Evolutionary conservation across 2,329 filamentous ascomycete genomes (phyloP), one percentile per base, ranked within the genome.

Genomic region (Myriosclerotinia scirpicola): DNA sequence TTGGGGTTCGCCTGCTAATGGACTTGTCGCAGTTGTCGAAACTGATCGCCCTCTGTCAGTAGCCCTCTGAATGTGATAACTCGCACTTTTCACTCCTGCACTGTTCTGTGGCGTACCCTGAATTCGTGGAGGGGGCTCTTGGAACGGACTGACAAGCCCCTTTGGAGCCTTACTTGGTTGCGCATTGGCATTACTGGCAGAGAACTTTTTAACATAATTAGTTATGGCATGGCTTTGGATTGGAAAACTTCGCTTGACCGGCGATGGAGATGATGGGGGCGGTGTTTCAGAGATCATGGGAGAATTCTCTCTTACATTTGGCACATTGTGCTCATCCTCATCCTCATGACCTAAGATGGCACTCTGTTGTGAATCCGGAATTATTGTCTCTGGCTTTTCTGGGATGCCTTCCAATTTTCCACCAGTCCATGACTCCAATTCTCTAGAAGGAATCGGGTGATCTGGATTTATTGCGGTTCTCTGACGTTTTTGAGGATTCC

Each of bases 381-480:
- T 71, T n/a, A 65, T 65, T n/a, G 59, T 50, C 5, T 60, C 34
- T 36, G 62, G 26, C 60, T 65, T 55, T 48, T 71, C 44, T 53
- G 30, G 26, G 17, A 60, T 46, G 12, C 67, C 53, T 36, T 54
- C 40, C 22, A 60, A 48, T 42, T 44, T 58, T 26, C 52, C 54
- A 7, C 54, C 55, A 17, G 53, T 46, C 12, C 58, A 67, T n/a
- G 58, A 50, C 20, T 72, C 73, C 52, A 50, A 60, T 67, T 76
- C 75, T 17, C 69, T 69, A 20, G 75, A 76, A 54, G 72, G 73
- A n/a, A 76, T 62, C 66, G 74, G 73, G 30, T 72, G 68, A 54
- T 76, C 75, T 34, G 74, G 75, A 62, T 75, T 70, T 12, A 72
- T 69, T 11, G 61, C 52, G 8, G 74, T 52, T 61, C 69, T 71